phyloP scores from a whole-genome alignment of 2,329 filamentous ascomycete species.

The Ascochyta lentis region DNA sequence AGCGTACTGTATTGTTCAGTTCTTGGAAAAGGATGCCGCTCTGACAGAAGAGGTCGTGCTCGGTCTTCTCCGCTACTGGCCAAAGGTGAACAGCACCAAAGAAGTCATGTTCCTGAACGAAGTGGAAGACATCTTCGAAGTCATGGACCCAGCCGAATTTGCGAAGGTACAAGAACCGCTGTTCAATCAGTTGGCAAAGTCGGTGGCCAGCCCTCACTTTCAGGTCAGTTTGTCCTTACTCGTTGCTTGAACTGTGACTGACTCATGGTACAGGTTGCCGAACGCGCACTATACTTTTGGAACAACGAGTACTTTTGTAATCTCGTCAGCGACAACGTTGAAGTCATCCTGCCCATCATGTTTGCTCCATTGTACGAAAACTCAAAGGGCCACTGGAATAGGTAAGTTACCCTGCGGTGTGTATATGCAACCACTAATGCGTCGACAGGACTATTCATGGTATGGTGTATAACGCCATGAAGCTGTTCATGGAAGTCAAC shows the following conservation, averaged over 20 bases:
- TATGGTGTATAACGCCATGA: constrained; percentile 99
- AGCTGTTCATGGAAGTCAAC: constrained; percentile 99
- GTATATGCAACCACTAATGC: constrained; percentile 24
- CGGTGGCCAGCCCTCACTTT: constrained; percentile 97
- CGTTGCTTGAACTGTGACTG: neutral
- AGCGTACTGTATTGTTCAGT: constrained; percentile 98
- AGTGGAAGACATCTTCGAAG: constrained; percentile 98
- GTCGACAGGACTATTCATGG: constrained; percentile 86
- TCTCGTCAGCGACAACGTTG: constrained; percentile 97
- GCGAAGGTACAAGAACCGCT: constrained; percentile 97
- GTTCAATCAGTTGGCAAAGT: constrained; percentile 97
- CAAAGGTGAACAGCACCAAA: constrained; percentile 99
- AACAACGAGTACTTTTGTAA: constrained; percentile 99
- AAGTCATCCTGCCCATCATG: constrained; percentile 98
- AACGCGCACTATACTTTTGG: constrained; percentile 98
- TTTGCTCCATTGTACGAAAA: constrained; percentile 98
- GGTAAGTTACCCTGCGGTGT: constrained; percentile 63
- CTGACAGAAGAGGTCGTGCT: constrained; percentile 98
- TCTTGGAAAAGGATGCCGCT: constrained; percentile 95
- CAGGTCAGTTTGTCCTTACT: constrained; percentile 61
- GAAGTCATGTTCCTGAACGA: constrained; percentile 99
- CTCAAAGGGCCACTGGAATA: constrained; percentile 98
- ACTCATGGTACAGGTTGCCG: constrained; percentile 70
- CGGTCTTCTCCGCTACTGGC: constrained; percentile 94
- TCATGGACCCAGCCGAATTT: constrained; percentile 98